Conservation (phyloP, 164 flowering plant species). For the Liquidambar formosana region DNA sequence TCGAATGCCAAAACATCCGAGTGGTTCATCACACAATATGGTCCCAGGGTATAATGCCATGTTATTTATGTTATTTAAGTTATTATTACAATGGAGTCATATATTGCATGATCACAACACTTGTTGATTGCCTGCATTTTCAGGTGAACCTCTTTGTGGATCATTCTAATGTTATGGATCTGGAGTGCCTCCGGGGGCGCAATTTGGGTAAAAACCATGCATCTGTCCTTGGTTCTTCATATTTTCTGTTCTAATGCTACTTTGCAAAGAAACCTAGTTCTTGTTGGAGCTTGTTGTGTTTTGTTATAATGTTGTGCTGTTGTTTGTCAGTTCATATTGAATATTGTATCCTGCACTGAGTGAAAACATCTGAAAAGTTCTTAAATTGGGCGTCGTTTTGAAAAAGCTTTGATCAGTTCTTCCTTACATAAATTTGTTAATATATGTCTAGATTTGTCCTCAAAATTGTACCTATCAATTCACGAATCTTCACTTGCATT, state of each 20-base stretch:
- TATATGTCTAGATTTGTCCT: too few relatives aligned
- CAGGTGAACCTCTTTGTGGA: constrained; percentile 94
- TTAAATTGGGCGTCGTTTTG: too few relatives aligned
- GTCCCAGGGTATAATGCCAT: constrained; percentile 65
- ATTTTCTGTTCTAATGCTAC: too few relatives aligned
- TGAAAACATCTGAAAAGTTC: too few relatives aligned
- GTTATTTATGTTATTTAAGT: not conserved
- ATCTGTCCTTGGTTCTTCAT: constrained; percentile 55
- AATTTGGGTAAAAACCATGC: constrained; percentile 63
- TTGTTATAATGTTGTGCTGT: not conserved
- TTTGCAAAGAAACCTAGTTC: too few relatives aligned
- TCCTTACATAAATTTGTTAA: too few relatives aligned
- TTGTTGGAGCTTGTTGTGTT: not conserved
- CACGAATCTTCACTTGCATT: too few relatives aligned
- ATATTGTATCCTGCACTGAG: too few relatives aligned
- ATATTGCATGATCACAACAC: not conserved
- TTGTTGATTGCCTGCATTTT: constrained; percentile 10
- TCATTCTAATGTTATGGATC: constrained; percentile 81
- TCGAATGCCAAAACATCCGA: constrained; percentile 68
- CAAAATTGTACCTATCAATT: too few relatives aligned
- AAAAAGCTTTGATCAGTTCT: too few relatives aligned
- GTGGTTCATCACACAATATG: constrained; percentile 84
- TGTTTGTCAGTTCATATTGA: too few relatives aligned
- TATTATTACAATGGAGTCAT: not conserved
- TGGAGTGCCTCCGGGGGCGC: constrained; percentile 87